phyloP scores from a whole-genome alignment of 148 eudicot species.

The Amaranthus cruentus region DNA sequence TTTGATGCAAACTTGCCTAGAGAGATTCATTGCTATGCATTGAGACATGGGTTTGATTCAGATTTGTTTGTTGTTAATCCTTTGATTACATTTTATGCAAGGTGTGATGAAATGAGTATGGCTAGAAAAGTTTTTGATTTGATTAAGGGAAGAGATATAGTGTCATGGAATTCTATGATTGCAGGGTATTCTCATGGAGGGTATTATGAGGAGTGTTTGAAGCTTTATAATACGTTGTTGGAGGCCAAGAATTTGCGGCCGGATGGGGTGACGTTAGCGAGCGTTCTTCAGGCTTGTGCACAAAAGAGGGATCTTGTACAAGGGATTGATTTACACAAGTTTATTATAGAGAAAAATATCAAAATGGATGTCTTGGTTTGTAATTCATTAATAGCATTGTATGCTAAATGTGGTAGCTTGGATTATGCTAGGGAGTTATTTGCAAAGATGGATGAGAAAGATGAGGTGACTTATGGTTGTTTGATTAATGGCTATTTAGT shows the following conservation, averaged over 20 bases:
- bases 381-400: constrained; percentile 48
- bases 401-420: constrained; percentile 71
- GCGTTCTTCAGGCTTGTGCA: constrained; percentile 56
- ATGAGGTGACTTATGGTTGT: constrained; percentile 58
- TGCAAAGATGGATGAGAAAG: constrained; percentile 52
- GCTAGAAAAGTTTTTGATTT: constrained; percentile 51
- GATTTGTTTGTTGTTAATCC: constrained; percentile 59
- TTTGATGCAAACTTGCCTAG: constrained; percentile 23
- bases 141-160: constrained; percentile 42
- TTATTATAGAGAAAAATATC: constrained; percentile 34
- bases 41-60: constrained; percentile 41
- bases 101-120: constrained; percentile 48
- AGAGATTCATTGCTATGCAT: constrained; percentile 43
- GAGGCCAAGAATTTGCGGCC: constrained; percentile 32
- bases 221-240: constrained; percentile 40
- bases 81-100: constrained; percentile 46
- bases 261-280: constrained; percentile 39
- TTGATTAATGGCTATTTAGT: constrained; percentile 57
- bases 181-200: constrained; percentile 60
- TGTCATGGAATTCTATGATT: constrained; percentile 70
- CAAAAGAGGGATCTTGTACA: constrained; percentile 53
- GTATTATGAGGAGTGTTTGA: constrained; percentile 46
- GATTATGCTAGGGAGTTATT: constrained; percentile 62
- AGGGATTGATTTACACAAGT: constrained; percentile 53
- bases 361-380: constrained; percentile 50